Percentiles rank a stretch among this genome's conserved stretches.
phyloP scores from a whole-genome alignment of 176 grass and related monocot genomes.

The Zoysia pacifica region DNA sequence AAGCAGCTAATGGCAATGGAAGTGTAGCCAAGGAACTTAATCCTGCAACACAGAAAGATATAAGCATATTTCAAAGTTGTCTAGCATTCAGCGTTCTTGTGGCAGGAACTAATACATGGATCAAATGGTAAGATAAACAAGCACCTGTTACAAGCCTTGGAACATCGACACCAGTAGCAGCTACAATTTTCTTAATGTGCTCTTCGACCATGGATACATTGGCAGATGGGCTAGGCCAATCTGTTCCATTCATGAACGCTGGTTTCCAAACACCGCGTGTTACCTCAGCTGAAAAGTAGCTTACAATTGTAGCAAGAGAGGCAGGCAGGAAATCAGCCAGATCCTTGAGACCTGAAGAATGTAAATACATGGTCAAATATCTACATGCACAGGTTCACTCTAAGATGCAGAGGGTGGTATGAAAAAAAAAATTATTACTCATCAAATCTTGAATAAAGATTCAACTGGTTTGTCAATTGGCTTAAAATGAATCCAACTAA shows the following conservation, averaged over 20 bases:
- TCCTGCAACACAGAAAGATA: slow-evolving; percentile 54
- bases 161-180: slow-evolving; percentile 85
- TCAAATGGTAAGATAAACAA: slow-evolving; percentile 41
- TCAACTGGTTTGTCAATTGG: slow-evolving; percentile 9
- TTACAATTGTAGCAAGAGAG: slow-evolving; percentile 86
- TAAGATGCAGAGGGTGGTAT: too few relatives aligned
- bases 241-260: slow-evolving; percentile 96
- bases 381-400: neutral
- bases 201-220: slow-evolving; percentile 91
- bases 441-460: slow-evolving; percentile 29
- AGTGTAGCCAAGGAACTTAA: slow-evolving; percentile 75
- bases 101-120: neutral
- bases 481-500: slow-evolving; percentile 43
- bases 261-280: slow-evolving; percentile 98
- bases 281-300: slow-evolving; percentile 97
- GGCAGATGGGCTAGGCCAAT: slow-evolving; percentile 93
- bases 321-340: slow-evolving; percentile 86
- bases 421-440: neutral
- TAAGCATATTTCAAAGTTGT: slow-evolving; percentile 20
- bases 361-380: slow-evolving; percentile 14
- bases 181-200: slow-evolving; percentile 95
- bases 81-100: neutral
- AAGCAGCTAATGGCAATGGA: slow-evolving; percentile 90
- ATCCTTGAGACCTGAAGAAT: slow-evolving; percentile 86
- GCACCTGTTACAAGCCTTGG: slow-evolving; percentile 90